Evolutionary conservation across 2,329 filamentous ascomycete species (phyloP).

Genomic region (Daldinia eschscholtzii): DNA sequence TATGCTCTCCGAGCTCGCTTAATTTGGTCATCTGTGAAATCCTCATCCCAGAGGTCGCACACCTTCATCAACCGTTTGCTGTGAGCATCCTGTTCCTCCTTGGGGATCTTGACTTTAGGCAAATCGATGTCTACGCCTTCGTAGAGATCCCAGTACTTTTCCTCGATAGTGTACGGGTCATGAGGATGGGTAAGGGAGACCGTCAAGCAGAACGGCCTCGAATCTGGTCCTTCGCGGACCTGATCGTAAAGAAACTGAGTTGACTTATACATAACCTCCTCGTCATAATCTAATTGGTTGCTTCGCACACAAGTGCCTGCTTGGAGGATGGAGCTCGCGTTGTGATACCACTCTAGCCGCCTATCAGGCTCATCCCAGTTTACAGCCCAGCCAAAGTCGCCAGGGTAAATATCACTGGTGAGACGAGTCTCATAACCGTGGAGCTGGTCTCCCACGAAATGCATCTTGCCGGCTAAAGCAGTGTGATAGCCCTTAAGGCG

Average conservation of each 20-base stretch:
- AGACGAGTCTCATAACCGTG: slow-evolving; percentile 93
- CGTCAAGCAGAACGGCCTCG: slow-evolving; percentile 87
- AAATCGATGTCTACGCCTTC: slow-evolving; percentile 88
- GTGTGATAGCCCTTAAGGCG: slow-evolving; percentile 89
- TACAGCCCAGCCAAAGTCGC: slow-evolving; percentile 93
- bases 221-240: slow-evolving; percentile 79
- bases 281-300: slow-evolving; percentile 96
- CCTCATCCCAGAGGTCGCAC: slow-evolving; percentile 85
- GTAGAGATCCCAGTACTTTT: slow-evolving; percentile 94
- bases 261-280: slow-evolving; percentile 94
- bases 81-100: slow-evolving; percentile 87
- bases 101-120: slow-evolving; percentile 81
- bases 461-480: slow-evolving; percentile 94
- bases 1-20: slow-evolving; percentile 88
- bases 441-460: slow-evolving; percentile 94
- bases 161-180: slow-evolving; percentile 93
- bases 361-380: slow-evolving; percentile 94
- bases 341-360: slow-evolving; percentile 95
- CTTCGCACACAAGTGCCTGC: slow-evolving; percentile 89
- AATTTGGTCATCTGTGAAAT: slow-evolving; percentile 88
- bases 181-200: slow-evolving; percentile 94
- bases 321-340: slow-evolving; percentile 92
- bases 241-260: slow-evolving; percentile 92
- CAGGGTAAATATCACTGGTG: slow-evolving; percentile 96
- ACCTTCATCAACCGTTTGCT: slow-evolving; percentile 88